A percentile compares a stretch with the other conserved stretches of the same genome.
phyloP scores from a whole-genome alignment of 2,329 filamentous ascomycete genomes.

The Ceratocystis lukuohia region DNA sequence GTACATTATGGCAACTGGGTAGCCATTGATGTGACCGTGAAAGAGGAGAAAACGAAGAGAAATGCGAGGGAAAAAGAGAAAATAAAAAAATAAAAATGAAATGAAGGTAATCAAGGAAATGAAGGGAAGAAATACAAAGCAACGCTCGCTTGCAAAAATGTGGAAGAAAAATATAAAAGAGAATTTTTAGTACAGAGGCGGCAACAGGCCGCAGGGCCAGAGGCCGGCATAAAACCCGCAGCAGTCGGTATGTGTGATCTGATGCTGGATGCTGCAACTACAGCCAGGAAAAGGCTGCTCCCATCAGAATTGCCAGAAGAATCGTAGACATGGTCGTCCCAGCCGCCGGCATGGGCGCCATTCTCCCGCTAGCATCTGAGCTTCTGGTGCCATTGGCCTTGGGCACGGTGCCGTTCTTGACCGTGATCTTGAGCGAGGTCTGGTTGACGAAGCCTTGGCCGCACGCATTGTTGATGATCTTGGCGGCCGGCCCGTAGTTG shows the following conservation, averaged over 20 bases:
- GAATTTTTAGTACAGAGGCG: not conserved
- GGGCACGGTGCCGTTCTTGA: slow-evolving; percentile 21
- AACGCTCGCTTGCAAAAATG: slow-evolving; percentile 8
- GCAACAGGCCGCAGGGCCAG: too few species aligned
- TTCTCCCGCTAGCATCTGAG: not conserved
- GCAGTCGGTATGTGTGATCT: too few species aligned
- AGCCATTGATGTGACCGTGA: not conserved
- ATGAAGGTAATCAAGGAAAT: not conserved
- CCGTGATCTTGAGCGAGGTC: slow-evolving; percentile 29
- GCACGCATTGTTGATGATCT: slow-evolving; percentile 55
- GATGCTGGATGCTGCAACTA: not conserved
- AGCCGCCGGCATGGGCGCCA: not conserved
- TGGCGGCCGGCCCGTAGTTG: slow-evolving; percentile 59
- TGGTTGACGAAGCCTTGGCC: slow-evolving; percentile 45
- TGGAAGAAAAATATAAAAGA: not conserved
- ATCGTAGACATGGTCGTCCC: not conserved
- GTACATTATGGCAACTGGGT: not conserved
- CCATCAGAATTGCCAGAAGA: slow-evolving; percentile 8
- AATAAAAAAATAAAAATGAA: not conserved
- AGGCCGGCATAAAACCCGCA: too few species aligned
- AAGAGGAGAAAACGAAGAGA: not conserved
- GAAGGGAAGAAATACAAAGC: not conserved
- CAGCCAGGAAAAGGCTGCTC: not conserved
- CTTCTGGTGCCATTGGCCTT: slow-evolving; percentile 13
- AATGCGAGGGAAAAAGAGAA: not conserved